Conservation (phyloP, 1,284 basidiomycete species). For the Marasmius tenuissimus region DNA sequence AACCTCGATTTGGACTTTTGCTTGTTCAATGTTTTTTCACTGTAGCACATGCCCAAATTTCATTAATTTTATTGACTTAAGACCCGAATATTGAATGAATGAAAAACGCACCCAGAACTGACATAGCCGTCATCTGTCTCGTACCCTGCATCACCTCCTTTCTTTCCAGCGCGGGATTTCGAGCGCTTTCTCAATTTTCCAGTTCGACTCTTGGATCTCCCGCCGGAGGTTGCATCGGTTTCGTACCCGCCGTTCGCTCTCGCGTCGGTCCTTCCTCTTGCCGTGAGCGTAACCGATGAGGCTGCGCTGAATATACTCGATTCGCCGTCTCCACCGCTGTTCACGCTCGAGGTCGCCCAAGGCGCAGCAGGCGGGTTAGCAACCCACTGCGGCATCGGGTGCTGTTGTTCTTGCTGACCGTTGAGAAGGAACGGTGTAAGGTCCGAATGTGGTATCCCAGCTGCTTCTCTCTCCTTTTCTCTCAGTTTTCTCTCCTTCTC, state of each 20-base stretch:
- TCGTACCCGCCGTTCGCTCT: slow-evolving; percentile 7
- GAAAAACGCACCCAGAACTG: slow-evolving; percentile 28
- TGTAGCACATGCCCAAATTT: background rate
- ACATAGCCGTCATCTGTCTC: slow-evolving; percentile 41
- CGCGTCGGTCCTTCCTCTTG: slow-evolving; percentile 2
- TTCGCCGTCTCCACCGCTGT: background rate
- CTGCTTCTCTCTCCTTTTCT: background rate
- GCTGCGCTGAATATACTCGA: background rate
- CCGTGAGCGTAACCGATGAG: background rate
- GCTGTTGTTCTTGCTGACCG: background rate
- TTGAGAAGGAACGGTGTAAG: background rate
- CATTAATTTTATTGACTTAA: background rate
- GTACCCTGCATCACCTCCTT: slow-evolving; percentile 22
- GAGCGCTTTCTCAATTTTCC: slow-evolving; percentile 10
- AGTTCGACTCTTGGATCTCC: background rate
- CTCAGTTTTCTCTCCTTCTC: background rate
- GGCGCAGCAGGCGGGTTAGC: background rate
- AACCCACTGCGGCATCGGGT: background rate
- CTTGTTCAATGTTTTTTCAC: slow-evolving; percentile 11
- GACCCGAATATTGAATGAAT: background rate
- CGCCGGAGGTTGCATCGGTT: slow-evolving; percentile 4
- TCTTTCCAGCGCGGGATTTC: background rate
- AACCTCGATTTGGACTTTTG: slow-evolving; percentile 20
- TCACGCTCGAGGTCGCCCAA: background rate
- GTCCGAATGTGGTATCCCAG: background rate